Percentiles rank a stretch among this genome's conserved stretches.
Conservation (phyloP, 2,329 filamentous ascomycete genomes). For the Calonectria crousiana region DNA sequence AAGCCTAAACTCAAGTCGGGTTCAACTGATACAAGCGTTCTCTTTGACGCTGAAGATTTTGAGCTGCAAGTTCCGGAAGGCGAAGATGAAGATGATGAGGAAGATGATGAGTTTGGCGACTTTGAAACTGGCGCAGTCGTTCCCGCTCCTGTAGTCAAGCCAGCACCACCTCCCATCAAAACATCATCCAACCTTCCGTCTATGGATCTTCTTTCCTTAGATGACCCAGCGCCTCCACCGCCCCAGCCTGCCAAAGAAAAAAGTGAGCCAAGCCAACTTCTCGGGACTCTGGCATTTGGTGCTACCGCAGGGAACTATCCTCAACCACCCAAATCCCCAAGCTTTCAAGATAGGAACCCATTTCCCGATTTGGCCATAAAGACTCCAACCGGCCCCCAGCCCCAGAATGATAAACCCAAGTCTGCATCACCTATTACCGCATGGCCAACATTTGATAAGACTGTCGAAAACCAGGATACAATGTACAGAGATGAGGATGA, state of each 20-base stretch:
- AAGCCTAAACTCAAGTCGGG: conserved; percentile 41
- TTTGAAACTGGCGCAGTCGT: conserved; percentile 62
- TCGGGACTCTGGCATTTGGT: conserved; percentile 45
- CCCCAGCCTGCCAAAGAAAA: conserved; percentile 32
- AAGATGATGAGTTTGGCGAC: conserved; percentile 67
- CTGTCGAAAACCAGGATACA: conserved; percentile 22
- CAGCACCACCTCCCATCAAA: conserved; percentile 30
- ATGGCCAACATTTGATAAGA: conserved; percentile 56
- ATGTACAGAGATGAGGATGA: conserved; percentile 50
- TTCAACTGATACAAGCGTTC: conserved; percentile 62
- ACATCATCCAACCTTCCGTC: conserved; percentile 40
- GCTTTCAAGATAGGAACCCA: conserved; percentile 66
- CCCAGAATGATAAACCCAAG: conserved; percentile 50
- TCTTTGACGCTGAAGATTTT: conserved; percentile 75
- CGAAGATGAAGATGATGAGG: conserved; percentile 57
- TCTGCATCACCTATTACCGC: conserved; percentile 57
- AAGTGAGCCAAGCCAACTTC: conserved; percentile 48
- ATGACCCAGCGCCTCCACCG: conserved; percentile 45
- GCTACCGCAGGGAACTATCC: conserved; percentile 51
- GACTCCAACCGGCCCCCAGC: conserved; percentile 53
- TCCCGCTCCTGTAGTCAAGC: conserved; percentile 15
- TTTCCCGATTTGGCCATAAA: conserved; percentile 63
- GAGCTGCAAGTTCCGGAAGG: conserved; percentile 55
- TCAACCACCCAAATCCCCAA: conserved; percentile 63
- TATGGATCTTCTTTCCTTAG: conserved; percentile 57